Conservation (phyloP, 2,329 filamentous ascomycete species). For the Scorias spongiosa region DNA sequence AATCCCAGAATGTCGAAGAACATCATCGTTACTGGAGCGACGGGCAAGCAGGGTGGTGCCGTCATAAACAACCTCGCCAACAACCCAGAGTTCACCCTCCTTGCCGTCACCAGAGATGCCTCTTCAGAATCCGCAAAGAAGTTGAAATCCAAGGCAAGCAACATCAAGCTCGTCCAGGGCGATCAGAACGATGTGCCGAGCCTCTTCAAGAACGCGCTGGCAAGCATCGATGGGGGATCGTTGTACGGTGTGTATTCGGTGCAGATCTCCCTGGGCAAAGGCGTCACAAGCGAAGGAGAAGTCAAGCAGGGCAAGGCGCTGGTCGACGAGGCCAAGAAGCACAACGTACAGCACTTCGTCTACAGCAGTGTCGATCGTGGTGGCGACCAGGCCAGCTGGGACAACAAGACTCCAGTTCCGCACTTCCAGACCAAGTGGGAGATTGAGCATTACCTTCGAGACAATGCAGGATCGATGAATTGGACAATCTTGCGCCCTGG, state of each 20-base stretch:
- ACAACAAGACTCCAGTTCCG: constrained; percentile 40
- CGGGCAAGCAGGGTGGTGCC: constrained; percentile 31
- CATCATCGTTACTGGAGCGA: constrained; percentile 31
- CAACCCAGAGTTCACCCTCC: constrained; percentile 31
- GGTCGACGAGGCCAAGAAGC: constrained; percentile 41
- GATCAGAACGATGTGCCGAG: constrained; percentile 34
- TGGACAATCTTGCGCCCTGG: constrained; percentile 42
- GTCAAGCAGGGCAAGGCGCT: constrained; percentile 43
- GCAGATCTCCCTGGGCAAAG: constrained; percentile 33
- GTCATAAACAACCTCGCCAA: constrained; percentile 25
- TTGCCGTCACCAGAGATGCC: constrained; percentile 41
- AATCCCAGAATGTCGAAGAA: constrained; percentile 19
- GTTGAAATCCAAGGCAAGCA: constrained; percentile 28
- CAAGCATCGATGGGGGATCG: constrained; percentile 18
- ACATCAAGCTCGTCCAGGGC: constrained; percentile 39
- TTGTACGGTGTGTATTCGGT: constrained; percentile 44
- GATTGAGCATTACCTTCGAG: constrained; percentile 45
- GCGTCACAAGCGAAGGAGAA: constrained; percentile 30
- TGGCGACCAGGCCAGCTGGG: constrained; percentile 37
- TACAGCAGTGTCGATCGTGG: constrained; percentile 51
- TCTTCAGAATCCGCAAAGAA: constrained; percentile 34
- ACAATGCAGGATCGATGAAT: constrained; percentile 35
- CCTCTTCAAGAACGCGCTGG: constrained; percentile 34
- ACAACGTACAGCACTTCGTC: constrained; percentile 46
- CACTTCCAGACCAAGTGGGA: constrained; percentile 43